Evolutionary conservation across 352 stramenopile species (phyloP).

Genomic region (Phytophthora hybrid): DNA sequence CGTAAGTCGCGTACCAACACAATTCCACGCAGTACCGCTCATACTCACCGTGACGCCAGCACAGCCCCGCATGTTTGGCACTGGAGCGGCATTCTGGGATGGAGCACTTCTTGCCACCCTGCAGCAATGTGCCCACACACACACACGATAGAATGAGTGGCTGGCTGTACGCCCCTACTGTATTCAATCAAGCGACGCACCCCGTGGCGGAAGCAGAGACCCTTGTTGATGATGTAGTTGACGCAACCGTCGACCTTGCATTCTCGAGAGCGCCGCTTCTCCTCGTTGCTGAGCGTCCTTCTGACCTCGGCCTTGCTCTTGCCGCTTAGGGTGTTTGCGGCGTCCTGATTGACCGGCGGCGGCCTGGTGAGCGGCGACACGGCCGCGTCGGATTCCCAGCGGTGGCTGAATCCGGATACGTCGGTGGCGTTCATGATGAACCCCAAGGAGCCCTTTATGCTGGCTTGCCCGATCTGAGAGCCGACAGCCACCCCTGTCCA

Average conservation of each 20-base stretch:
- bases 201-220: constrained; percentile 52
- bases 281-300: constrained; percentile 15
- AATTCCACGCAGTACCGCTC: neutral
- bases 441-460: constrained; percentile 13
- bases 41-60: constrained; percentile 14
- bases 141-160: neutral
- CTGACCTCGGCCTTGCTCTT: constrained; percentile 19
- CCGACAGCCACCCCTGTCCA: neutral
- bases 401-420: constrained; percentile 3
- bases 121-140: neutral
- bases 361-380: neutral
- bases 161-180: neutral
- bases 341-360: neutral
- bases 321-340: constrained; percentile 5
- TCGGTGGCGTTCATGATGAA: constrained; percentile 29
- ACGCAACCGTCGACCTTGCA: constrained; percentile 48
- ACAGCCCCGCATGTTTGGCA: constrained; percentile 36
- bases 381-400: constrained; percentile 4
- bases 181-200: constrained; percentile 23
- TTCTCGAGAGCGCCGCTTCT: constrained; percentile 41
- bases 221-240: constrained; percentile 56
- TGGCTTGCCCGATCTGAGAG: neutral
- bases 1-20: neutral
- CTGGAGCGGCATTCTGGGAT: constrained; percentile 36
- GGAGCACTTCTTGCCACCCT: constrained; percentile 48